Evolutionary conservation across 2,329 filamentous ascomycete species (phyloP), one percentile per base, ranked within the genome.

Genomic region (Graphiopsis chlorocephala): DNA sequence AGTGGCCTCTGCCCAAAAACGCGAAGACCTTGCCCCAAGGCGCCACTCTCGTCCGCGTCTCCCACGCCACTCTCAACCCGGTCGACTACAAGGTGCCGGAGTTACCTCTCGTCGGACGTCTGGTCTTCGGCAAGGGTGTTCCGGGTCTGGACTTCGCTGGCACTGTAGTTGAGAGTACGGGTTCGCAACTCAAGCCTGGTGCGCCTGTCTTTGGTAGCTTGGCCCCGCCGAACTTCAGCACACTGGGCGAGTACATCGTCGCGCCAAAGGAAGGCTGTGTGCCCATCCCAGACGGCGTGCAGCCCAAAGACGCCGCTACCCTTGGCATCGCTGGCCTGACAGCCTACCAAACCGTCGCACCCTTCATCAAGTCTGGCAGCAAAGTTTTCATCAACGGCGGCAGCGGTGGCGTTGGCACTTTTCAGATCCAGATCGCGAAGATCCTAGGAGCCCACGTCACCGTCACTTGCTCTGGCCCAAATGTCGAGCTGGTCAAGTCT

Each of bases 341-440:
- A 2, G 78, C 76, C 29, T 76, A 72, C 47, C 76, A 79, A 66
- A 71, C 71, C 14, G 68, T 79, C 26, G 65, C 68, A 6, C 73
- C 73, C 0, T 70, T 77, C 33, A 72, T 76, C 25, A 76, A 76
- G 61, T 61, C 66, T 6, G 77, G 76, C 12, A 80, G 84, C 58
- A 83, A 80, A 68, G 79, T 89, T 5, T 86, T 89, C 70, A 83
- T 89, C 72, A 89, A 89, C 68, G 87, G 86, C 15, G 86, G 86
- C 1, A 85, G 82, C 4, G 87, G 87, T 4, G 87, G 87, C 0
- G 83, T 81, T 0, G 88, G 88, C 0, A 80, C 82, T 0, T 88
- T 82, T 65, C 83, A 80, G 0, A 85, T 89, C 62, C 87, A 90
- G 70, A 81, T 89, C 47, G 87, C 86, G 11, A 88, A 88, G 72